phyloP scores from a whole-genome alignment of 805 yeast genomes.

The Barnettozyma sucrosica region DNA sequence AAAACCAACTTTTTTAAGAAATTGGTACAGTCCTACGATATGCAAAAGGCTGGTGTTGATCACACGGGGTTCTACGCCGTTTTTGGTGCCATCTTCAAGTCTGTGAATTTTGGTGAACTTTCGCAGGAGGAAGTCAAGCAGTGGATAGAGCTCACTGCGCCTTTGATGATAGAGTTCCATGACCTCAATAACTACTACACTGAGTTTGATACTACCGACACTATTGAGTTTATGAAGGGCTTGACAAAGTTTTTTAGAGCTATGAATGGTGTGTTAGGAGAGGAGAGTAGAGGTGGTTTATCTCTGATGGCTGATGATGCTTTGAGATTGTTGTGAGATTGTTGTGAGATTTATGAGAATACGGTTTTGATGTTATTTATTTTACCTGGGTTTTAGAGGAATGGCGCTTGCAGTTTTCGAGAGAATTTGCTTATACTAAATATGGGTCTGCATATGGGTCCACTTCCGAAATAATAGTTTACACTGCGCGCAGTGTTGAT shows the following conservation, averaged over 20 bases:
- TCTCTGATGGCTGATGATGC: constrained; percentile 16
- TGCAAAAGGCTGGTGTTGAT: constrained; percentile 16
- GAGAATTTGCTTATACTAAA: neutral
- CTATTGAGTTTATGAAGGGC: constrained; percentile 28
- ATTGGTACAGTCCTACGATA: constrained; percentile 15
- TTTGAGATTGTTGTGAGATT: constrained; percentile 13
- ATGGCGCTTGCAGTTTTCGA: neutral
- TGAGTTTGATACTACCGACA: constrained; percentile 21
- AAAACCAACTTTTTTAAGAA: constrained; percentile 29
- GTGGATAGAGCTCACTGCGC: constrained; percentile 29
- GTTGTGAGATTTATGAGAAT: constrained; percentile 2
- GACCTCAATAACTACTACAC: constrained; percentile 30
- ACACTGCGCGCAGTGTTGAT: neutral
- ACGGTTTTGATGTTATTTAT: neutral
- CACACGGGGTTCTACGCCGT: constrained; percentile 29
- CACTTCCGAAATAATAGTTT: neutral
- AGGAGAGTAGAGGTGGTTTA: constrained; percentile 1
- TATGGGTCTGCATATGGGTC: too few relatives aligned
- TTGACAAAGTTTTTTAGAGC: constrained; percentile 24
- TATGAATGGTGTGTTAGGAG: neutral
- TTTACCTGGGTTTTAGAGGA: neutral
- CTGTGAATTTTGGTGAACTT: neutral
- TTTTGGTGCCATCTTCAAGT: constrained; percentile 27
- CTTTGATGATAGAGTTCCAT: constrained; percentile 30
- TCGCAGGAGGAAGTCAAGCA: constrained; percentile 21